phyloP scores from a whole-genome alignment of 2,329 filamentous ascomycete species.

The Pseudodiploospora longispora region DNA sequence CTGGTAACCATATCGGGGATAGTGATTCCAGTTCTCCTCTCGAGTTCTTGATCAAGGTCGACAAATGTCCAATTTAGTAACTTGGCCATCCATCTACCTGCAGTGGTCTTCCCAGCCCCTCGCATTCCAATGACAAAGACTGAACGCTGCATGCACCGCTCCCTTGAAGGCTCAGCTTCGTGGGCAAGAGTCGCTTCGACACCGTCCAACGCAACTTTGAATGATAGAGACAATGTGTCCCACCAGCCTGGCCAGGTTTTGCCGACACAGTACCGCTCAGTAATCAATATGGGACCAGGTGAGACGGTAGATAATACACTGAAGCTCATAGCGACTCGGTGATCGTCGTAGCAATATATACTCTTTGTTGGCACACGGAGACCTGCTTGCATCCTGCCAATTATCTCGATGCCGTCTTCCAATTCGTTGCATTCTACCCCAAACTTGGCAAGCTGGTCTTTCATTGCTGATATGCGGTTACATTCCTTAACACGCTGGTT shows the following conservation, averaged over 20 bases:
- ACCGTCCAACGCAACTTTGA: conserved; percentile 69
- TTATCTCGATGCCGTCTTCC: conserved; percentile 83
- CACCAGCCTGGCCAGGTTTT: conserved; percentile 99
- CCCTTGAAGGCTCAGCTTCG: conserved; percentile 7
- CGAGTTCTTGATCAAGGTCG: conserved; percentile 83
- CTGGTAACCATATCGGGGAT: conserved; percentile 80
- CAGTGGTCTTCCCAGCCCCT: conserved; percentile 92
- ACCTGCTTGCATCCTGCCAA: conserved; percentile 40
- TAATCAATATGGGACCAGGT: conserved; percentile 64
- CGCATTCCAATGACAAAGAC: conserved; percentile 97
- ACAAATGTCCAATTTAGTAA: conserved; percentile 69
- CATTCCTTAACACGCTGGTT: conserved; percentile 98
- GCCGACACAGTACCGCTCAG: conserved; percentile 85
- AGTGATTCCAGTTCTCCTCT: conserved; percentile 60
- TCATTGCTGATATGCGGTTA: conserved; percentile 93
- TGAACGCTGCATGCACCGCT: conserved; percentile 44
- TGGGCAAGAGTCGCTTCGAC: conserved; percentile 43
- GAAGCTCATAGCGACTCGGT: conserved; percentile 97
- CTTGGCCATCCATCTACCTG: conserved; percentile 74
- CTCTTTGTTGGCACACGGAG: conserved; percentile 52
- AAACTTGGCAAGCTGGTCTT: conserved; percentile 88
- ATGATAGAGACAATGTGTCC: conserved; percentile 76
- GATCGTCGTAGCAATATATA: conserved; percentile 92
- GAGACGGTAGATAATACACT: conserved; percentile 74
- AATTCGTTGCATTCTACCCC: conserved; percentile 79